A percentile compares a stretch with the other conserved stretches of the same genome.
These are phyloP conservation scores for Ogataea philodendri DNA, from an alignment of 805 yeast species.

Conservation along the genomic window DNA sequence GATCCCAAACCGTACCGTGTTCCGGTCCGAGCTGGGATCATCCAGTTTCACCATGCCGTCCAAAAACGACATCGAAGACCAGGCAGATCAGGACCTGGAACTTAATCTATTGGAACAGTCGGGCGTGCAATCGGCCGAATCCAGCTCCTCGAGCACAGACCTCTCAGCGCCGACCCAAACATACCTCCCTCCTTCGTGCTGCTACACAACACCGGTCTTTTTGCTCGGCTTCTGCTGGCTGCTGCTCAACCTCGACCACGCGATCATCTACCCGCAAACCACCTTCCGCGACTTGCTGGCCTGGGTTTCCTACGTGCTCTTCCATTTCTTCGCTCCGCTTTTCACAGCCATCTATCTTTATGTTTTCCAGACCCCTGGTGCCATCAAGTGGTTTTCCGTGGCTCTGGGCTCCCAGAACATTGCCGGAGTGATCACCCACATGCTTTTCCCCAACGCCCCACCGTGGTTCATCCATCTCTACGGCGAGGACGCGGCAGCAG, in stretches of 20 bases:
- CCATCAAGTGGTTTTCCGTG: slow-evolving; percentile 49
- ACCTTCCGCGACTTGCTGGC: slow-evolving; percentile 52
- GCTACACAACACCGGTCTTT: slow-evolving; percentile 36
- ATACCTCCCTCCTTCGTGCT: slow-evolving; percentile 26
- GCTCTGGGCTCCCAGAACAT: slow-evolving; percentile 61
- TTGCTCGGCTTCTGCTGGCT: slow-evolving; percentile 47
- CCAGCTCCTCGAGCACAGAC: slow-evolving; percentile 6
- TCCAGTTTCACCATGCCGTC: not conserved
- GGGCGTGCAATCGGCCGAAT: slow-evolving; percentile 7
- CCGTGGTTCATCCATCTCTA: slow-evolving; percentile 69
- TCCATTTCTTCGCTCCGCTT: slow-evolving; percentile 61
- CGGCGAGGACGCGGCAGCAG: slow-evolving; percentile 54
- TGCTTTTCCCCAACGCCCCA: slow-evolving; percentile 67
- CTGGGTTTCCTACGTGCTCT: slow-evolving; percentile 60
- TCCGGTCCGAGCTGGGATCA: not conserved
- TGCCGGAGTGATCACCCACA: slow-evolving; percentile 57
- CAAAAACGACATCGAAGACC: slow-evolving; percentile 14
- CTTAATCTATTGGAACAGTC: slow-evolving; percentile 6
- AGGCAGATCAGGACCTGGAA: slow-evolving; percentile 6
- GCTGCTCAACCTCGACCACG: slow-evolving; percentile 45
- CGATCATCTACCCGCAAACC: slow-evolving; percentile 39
- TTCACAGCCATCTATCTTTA: slow-evolving; percentile 61
- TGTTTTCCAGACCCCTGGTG: slow-evolving; percentile 67
- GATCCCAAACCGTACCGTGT: slow-evolving; percentile 3
- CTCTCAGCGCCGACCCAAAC: slow-evolving; percentile 6